Evolutionary conservation across 176 grass and related monocot species (phyloP).

Genomic region (Coix lacrymajobi): DNA sequence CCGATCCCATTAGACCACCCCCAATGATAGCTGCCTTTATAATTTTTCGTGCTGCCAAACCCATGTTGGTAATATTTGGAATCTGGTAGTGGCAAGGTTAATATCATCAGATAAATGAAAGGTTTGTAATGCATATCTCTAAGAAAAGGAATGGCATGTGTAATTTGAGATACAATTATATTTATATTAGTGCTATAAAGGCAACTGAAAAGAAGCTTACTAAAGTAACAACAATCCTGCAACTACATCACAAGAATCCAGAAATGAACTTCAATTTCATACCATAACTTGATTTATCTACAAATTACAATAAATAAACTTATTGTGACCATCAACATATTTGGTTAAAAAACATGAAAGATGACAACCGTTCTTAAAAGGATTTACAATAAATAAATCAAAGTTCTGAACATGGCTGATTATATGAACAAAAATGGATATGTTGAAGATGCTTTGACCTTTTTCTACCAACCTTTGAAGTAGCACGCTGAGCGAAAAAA

Average conservation of each 20-base stretch:
- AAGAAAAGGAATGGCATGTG: neutral
- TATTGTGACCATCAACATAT: neutral
- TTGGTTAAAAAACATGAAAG: neutral
- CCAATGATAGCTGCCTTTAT: conserved; percentile 66
- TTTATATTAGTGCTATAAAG: neutral
- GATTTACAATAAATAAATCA: neutral
- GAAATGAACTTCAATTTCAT: neutral
- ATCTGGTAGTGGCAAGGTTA: conserved; percentile 40
- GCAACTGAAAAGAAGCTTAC: neutral
- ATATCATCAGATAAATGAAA: conserved; percentile 21
- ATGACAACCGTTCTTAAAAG: neutral
- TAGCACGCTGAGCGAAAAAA: conserved; percentile 79
- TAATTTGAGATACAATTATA: neutral
- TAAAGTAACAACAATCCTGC: neutral
- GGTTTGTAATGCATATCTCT: neutral
- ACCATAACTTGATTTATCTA: neutral
- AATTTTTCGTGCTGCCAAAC: conserved; percentile 65
- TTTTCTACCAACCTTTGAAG: conserved; percentile 68
- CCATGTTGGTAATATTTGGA: conserved; percentile 57
- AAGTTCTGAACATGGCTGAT: neutral
- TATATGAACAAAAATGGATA: neutral
- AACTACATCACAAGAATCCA: neutral
- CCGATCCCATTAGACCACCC: conserved; percentile 81
- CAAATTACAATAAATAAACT: neutral
- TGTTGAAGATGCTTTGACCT: neutral